A percentile compares a stretch with the other conserved stretches of the same genome.
These are phyloP conservation scores for Nicotiana obtusifolia DNA, from an alignment of 257 asterid genomes.

Conservation along the genomic window DNA sequence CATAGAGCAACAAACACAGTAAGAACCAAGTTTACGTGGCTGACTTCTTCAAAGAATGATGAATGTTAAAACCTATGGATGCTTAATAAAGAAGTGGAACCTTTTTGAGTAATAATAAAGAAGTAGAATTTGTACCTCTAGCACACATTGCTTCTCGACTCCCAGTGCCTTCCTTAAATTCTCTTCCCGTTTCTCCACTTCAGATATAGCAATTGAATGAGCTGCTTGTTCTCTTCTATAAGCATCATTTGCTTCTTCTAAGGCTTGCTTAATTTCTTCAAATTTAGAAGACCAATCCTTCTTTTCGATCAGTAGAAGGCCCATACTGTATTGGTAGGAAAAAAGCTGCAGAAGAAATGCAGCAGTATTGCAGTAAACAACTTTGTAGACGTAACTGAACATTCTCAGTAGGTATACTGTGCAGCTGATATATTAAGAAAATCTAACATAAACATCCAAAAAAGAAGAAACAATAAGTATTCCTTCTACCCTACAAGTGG, in stretches of 20 bases:
- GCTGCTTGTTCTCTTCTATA: constrained; percentile 67
- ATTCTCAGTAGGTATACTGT: not conserved
- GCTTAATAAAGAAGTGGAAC: constrained; percentile 6
- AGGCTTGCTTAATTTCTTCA: constrained; percentile 58
- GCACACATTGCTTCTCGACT: constrained; percentile 80
- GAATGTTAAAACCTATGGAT: not conserved
- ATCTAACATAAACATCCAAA: not conserved
- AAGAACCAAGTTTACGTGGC: not conserved
- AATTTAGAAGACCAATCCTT: constrained; percentile 76
- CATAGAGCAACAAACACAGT: not conserved
- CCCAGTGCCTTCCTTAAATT: constrained; percentile 87
- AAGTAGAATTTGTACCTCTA: constrained; percentile 55
- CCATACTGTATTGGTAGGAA: constrained; percentile 95
- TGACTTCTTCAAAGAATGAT: not conserved
- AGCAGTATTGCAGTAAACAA: constrained; percentile 4
- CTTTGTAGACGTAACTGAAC: not conserved
- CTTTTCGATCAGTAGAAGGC: constrained; percentile 86
- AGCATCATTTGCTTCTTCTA: constrained; percentile 51
- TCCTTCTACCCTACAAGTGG: not conserved
- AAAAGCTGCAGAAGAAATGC: constrained; percentile 52
- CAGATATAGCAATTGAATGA: constrained; percentile 58
- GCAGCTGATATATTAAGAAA: not conserved
- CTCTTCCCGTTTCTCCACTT: constrained; percentile 89
- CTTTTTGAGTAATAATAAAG: constrained; percentile 11
- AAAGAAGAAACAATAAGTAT: not conserved